phyloP scores from a whole-genome alignment of 306 rosid genomes.

The Vicia sativa region DNA sequence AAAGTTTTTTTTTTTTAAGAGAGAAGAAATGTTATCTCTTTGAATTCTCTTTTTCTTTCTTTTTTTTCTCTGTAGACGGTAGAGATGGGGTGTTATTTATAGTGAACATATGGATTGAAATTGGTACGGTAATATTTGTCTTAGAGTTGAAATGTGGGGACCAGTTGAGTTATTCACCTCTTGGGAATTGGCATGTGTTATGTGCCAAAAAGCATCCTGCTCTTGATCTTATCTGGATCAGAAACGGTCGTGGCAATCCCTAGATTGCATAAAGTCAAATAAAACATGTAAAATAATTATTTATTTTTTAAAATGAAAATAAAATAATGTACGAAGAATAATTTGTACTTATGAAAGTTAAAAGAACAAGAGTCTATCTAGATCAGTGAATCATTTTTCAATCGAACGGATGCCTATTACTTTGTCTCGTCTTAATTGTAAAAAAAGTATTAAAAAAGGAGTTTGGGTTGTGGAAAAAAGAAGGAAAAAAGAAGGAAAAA shows the following conservation, averaged over 20 bases:
- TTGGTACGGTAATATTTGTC: conserved; percentile 68
- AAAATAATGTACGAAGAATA: neutral
- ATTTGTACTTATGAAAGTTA: neutral
- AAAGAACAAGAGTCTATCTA: neutral
- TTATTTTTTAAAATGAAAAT: neutral
- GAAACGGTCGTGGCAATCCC: conserved; percentile 37
- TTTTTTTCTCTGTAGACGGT: conserved; percentile 21
- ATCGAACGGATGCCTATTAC: too few relatives aligned
- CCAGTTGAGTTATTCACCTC: conserved; percentile 47
- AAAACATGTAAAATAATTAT: neutral
- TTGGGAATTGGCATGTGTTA: conserved; percentile 44
- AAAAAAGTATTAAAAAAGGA: too few relatives aligned
- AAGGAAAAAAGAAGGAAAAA: too few relatives aligned
- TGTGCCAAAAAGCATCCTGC: conserved; percentile 32
- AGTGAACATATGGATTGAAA: conserved; percentile 34
- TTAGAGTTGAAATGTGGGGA: conserved; percentile 37
- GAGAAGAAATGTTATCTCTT: neutral
- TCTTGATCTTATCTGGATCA: conserved; percentile 79
- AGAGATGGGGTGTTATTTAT: conserved; percentile 46
- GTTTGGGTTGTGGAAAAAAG: too few relatives aligned
- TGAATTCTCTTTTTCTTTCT: neutral
- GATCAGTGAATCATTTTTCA: neutral
- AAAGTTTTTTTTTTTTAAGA: neutral
- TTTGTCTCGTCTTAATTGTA: too few relatives aligned
- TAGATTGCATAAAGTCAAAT: conserved; percentile 10